Conservation (phyloP, 2,329 filamentous ascomycete genomes). For the Fusarium sp. region DNA sequence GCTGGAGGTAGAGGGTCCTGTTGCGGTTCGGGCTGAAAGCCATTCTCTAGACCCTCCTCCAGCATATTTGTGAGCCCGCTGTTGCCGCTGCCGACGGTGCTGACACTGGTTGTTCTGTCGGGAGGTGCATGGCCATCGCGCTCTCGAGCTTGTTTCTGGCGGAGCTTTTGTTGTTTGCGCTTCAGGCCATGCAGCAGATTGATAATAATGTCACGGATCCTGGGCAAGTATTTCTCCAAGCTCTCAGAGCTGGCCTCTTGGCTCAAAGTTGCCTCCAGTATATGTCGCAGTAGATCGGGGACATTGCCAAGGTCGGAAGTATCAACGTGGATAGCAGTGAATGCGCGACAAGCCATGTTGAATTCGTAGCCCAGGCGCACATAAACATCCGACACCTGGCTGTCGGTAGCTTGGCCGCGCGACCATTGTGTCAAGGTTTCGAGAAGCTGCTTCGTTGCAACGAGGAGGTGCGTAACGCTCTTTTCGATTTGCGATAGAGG, state of each 20-base stretch:
- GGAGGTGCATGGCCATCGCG: constrained; percentile 57
- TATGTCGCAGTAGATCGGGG: constrained; percentile 86
- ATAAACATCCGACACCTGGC: constrained; percentile 97
- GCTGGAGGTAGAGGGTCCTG: constrained; percentile 44
- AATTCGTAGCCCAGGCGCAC: constrained; percentile 98
- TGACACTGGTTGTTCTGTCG: constrained; percentile 65
- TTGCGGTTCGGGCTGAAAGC: constrained; percentile 55
- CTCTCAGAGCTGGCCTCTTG: constrained; percentile 95
- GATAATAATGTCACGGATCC: constrained; percentile 98
- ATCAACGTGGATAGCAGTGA: constrained; percentile 96
- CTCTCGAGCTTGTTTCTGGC: constrained; percentile 68
- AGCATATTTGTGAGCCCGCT: constrained; percentile 65
- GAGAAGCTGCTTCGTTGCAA: constrained; percentile 96
- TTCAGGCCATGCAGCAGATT: constrained; percentile 95
- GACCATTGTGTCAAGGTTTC: constrained; percentile 99
- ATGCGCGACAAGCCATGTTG: constrained; percentile 97
- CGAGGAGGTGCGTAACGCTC: constrained; percentile 95
- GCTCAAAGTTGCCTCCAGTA: constrained; percentile 94
- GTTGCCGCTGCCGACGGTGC: constrained; percentile 65
- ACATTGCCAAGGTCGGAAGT: constrained; percentile 94
- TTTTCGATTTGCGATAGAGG: constrained; percentile 96
- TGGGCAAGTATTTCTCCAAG: constrained; percentile 90
- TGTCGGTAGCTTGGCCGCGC: constrained; percentile 87
- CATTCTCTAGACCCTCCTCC: constrained; percentile 67
- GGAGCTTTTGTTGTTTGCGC: constrained; percentile 91